Evolutionary conservation across 257 asterid genomes (phyloP).

Genomic region (Gynochthodes officinalis): DNA sequence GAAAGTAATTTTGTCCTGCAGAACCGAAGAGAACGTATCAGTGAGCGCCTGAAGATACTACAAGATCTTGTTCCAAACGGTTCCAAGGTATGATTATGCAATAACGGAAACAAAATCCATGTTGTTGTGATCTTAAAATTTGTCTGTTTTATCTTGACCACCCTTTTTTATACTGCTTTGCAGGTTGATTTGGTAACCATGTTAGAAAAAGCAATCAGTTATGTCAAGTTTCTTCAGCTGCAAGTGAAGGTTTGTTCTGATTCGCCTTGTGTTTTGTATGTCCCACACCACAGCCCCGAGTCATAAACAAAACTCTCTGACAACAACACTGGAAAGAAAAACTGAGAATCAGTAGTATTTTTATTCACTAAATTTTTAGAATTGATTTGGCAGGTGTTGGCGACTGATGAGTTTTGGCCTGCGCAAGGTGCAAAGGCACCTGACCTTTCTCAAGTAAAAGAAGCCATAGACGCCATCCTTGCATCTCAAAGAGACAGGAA

Average conservation of each 20-base stretch:
- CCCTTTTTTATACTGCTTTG: neutral
- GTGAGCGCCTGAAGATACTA: conserved; percentile 74
- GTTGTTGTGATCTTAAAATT: neutral
- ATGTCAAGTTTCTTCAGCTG: conserved; percentile 85
- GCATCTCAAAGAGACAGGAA: conserved; percentile 69
- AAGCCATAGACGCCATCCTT: conserved; percentile 79
- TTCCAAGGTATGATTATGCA: conserved; percentile 54
- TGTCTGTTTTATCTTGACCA: neutral
- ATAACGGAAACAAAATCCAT: neutral
- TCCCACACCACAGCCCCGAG: neutral
- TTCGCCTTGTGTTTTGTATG: neutral
- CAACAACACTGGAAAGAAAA: neutral
- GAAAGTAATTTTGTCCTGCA: conserved; percentile 31
- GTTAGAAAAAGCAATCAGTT: conserved; percentile 87
- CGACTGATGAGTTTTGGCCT: conserved; percentile 95
- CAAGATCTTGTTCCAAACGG: conserved; percentile 96
- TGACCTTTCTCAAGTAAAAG: conserved; percentile 77
- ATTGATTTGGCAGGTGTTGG: conserved; percentile 57
- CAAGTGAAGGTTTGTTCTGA: conserved; percentile 68
- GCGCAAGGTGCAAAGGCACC: conserved; percentile 84
- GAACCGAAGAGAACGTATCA: conserved; percentile 83
- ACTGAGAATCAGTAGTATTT: neutral
- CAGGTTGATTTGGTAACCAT: conserved; percentile 97
- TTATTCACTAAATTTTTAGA: neutral
- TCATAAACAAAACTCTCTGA: too few relatives aligned